These are phyloP conservation scores for Colletotrichum sp. DNA, from an alignment of 2,329 filamentous ascomycete species.

Conservation along the genomic window DNA sequence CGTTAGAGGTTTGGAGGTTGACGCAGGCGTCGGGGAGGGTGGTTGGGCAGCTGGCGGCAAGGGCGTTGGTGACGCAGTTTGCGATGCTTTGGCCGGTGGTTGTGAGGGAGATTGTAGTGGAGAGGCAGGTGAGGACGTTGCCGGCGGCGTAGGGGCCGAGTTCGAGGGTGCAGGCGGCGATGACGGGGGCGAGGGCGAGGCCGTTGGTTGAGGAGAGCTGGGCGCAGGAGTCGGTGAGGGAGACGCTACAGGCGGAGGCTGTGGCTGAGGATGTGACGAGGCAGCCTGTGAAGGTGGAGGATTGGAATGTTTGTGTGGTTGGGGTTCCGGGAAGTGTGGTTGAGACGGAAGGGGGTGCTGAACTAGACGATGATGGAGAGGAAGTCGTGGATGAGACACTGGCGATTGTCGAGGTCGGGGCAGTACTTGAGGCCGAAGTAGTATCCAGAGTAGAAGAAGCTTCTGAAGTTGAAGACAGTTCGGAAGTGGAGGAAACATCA, in stretches of 20 bases:
- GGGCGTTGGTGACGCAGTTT: not conserved
- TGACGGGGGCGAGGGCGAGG: constrained; percentile 6
- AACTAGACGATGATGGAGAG: not conserved
- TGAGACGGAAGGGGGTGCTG: not conserved
- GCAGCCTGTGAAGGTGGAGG: not conserved
- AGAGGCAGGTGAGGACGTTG: constrained; percentile 1
- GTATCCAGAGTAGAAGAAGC: not conserved
- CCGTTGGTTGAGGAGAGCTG: not conserved
- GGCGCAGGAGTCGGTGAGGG: constrained; percentile 17
- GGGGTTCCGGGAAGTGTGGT: not conserved
- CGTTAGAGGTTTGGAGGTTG: not conserved
- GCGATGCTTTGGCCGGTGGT: not conserved
- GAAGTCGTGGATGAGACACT: not conserved
- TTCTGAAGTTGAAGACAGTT: not conserved
- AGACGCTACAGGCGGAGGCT: not conserved
- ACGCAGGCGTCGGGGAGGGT: constrained; percentile 1
- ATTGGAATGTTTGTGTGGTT: not conserved
- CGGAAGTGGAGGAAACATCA: not conserved
- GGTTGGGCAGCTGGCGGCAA: not conserved
- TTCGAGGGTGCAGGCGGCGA: constrained; percentile 17
- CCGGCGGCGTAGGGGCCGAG: constrained; percentile 14
- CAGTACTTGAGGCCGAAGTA: not conserved
- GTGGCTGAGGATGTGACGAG: not conserved
- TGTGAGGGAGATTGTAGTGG: not conserved
- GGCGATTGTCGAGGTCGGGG: not conserved